phyloP scores from a whole-genome alignment of 2,329 filamentous ascomycete genomes.

The Xylaria polymorpha region DNA sequence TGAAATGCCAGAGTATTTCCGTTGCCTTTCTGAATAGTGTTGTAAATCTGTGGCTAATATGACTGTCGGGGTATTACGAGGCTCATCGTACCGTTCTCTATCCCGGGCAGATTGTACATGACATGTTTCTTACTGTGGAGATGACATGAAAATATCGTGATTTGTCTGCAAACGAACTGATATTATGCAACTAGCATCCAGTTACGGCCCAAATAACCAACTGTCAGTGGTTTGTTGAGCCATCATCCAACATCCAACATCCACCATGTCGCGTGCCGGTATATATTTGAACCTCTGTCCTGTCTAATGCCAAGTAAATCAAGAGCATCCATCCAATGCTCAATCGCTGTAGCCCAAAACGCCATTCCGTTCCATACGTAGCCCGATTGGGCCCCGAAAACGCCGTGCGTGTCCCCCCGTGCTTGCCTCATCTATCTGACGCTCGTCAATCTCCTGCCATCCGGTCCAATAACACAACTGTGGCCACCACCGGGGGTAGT shows the following conservation, averaged over 20 bases:
- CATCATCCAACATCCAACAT: neutral
- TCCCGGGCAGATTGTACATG: neutral
- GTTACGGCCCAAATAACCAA: neutral
- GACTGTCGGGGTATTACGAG: too few species aligned
- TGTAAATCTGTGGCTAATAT: neutral
- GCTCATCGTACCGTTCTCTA: neutral
- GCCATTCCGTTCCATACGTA: slow-evolving; percentile 4
- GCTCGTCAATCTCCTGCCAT: slow-evolving; percentile 43
- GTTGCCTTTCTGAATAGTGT: too few species aligned
- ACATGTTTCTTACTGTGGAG: too few species aligned
- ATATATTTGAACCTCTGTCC: neutral
- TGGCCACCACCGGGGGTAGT: neutral
- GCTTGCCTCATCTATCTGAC: neutral
- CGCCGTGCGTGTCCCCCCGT: neutral
- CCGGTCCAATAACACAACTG: slow-evolving; percentile 60
- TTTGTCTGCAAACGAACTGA: neutral
- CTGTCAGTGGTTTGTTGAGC: neutral
- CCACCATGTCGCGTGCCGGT: neutral
- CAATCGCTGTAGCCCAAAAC: slow-evolving; percentile 14
- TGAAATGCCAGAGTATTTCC: neutral
- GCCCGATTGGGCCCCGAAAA: neutral
- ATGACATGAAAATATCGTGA: neutral
- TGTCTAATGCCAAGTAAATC: neutral
- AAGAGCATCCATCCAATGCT: neutral
- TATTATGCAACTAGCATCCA: neutral